Percentiles rank a stretch among this genome's conserved stretches.
Evolutionary conservation across 1,139 yeast genomes (phyloP).

Genomic region (Petasospora fabianii): DNA sequence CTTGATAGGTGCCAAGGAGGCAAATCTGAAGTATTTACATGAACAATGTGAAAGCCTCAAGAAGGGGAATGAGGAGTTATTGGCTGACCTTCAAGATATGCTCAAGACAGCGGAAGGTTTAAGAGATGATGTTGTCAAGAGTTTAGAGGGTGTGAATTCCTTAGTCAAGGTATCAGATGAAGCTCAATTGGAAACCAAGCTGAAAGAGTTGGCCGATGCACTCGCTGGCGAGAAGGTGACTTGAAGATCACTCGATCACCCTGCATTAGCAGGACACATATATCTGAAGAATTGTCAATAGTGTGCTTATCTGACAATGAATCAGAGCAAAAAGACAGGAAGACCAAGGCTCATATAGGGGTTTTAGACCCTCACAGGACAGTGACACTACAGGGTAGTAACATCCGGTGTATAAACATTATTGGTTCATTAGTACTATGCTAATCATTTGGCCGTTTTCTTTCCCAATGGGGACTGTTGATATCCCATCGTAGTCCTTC

Average conservation of each 20-base stretch:
- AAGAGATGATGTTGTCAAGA: conserved; percentile 20
- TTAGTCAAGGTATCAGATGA: conserved; percentile 3
- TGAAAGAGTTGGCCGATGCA: conserved; percentile 7
- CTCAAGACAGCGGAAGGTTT: conserved; percentile 25
- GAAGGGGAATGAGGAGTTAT: conserved; percentile 26
- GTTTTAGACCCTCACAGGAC: too few relatives aligned
- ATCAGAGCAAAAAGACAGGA: too few relatives aligned
- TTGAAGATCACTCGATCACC: background rate
- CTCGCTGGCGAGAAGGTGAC: background rate
- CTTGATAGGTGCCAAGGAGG: conserved; percentile 29
- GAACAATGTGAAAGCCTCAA: conserved; percentile 28
- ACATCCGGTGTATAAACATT: background rate
- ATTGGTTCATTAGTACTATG: background rate
- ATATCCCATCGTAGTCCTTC: conserved; percentile 3
- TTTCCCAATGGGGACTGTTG: conserved; percentile 12
- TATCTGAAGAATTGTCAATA: too few relatives aligned
- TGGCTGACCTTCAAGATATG: conserved; percentile 27
- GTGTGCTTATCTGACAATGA: too few relatives aligned
- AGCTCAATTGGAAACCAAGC: conserved; percentile 4
- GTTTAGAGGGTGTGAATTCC: conserved; percentile 2
- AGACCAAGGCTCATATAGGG: too few relatives aligned
- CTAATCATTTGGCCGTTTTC: background rate
- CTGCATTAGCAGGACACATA: background rate
- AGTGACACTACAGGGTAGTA: too few relatives aligned
- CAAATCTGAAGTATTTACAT: conserved; percentile 28